Percentiles rank a stretch among this genome's conserved stretches.
Evolutionary conservation across 1,284 basidiomycete species (phyloP).

Genomic region (Phlebopus sp.): DNA sequence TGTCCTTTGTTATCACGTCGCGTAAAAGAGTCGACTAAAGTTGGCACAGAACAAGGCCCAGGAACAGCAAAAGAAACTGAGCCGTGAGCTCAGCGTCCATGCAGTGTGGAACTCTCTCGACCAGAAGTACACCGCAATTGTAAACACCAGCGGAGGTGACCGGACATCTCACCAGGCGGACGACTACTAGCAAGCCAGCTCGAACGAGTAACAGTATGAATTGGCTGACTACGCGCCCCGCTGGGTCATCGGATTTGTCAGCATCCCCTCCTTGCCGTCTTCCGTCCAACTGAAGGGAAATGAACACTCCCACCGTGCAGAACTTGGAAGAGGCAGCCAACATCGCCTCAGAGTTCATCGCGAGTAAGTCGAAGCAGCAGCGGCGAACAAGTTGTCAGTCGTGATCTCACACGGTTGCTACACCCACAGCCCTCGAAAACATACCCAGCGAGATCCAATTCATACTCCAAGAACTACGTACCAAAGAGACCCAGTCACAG

Average conservation of each 20-base stretch:
- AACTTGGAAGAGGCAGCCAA: constrained; percentile 62
- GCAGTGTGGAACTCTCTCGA: not conserved
- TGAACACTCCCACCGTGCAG: constrained; percentile 34
- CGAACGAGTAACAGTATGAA: no score
- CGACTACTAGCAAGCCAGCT: no score
- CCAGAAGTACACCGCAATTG: no score
- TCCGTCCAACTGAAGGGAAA: constrained; percentile 10
- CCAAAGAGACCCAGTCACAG: constrained; percentile 52
- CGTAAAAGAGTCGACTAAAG: not conserved
- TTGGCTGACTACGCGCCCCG: no score
- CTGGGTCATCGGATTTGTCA: not conserved
- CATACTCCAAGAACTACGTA: constrained; percentile 69
- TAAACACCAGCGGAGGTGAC: no score
- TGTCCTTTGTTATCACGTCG: not conserved
- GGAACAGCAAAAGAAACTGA: not conserved
- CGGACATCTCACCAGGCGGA: no score
- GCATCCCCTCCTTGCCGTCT: not conserved
- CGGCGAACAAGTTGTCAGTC: not conserved
- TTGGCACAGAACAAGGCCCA: not conserved
- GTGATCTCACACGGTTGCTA: constrained; percentile 2
- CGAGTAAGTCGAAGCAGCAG: constrained; percentile 45
- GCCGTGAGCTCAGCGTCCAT: not conserved
- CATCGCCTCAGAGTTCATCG: constrained; percentile 67
- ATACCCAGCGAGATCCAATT: constrained; percentile 71
- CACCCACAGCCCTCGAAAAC: constrained; percentile 60